phyloP scores from a whole-genome alignment of 164 flowering plant species.

The Liquidambar formosana region DNA sequence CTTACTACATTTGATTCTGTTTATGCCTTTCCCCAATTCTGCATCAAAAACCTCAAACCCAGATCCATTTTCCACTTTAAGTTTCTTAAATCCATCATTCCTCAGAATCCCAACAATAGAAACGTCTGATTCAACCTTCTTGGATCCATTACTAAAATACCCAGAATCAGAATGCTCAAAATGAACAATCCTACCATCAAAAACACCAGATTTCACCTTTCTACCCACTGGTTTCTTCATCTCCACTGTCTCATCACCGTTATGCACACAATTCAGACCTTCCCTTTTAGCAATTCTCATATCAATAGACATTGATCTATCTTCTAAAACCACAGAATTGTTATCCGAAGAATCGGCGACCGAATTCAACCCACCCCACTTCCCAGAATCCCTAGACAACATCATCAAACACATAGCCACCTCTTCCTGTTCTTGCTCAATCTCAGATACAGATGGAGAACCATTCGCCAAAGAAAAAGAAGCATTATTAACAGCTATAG shows the following conservation, averaged over 20 bases:
- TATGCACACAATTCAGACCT: slow-evolving; percentile 6
- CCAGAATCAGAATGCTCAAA: slow-evolving; percentile 43
- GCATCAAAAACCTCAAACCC: slow-evolving; percentile 23
- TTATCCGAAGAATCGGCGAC: slow-evolving; percentile 67
- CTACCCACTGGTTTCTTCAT: slow-evolving; percentile 27
- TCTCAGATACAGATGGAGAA: slow-evolving; percentile 53
- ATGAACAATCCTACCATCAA: slow-evolving; percentile 24
- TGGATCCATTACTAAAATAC: slow-evolving; percentile 28
- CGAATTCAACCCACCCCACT: slow-evolving; percentile 40
- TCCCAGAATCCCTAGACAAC: slow-evolving; percentile 70
- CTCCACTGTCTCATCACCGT: slow-evolving; percentile 21
- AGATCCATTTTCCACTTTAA: slow-evolving; percentile 17
- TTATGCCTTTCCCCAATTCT: slow-evolving; percentile 26
- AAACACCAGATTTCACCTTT: slow-evolving; percentile 28
- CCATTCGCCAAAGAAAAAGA: slow-evolving; percentile 37
- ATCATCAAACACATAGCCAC: slow-evolving; percentile 80
- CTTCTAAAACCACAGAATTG: slow-evolving; percentile 61
- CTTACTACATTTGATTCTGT: slow-evolving; percentile 11
- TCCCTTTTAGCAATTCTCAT: slow-evolving; percentile 23
- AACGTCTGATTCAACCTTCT: slow-evolving; percentile 34
- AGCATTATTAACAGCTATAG: slow-evolving; percentile 21
- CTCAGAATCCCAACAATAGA: slow-evolving; percentile 42
- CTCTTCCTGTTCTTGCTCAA: slow-evolving; percentile 75
- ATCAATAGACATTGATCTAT: slow-evolving; percentile 46
- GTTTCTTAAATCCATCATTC: slow-evolving; percentile 27